Conservation (phyloP, 2,329 filamentous ascomycete genomes). For the Fusarium kyushuense region DNA sequence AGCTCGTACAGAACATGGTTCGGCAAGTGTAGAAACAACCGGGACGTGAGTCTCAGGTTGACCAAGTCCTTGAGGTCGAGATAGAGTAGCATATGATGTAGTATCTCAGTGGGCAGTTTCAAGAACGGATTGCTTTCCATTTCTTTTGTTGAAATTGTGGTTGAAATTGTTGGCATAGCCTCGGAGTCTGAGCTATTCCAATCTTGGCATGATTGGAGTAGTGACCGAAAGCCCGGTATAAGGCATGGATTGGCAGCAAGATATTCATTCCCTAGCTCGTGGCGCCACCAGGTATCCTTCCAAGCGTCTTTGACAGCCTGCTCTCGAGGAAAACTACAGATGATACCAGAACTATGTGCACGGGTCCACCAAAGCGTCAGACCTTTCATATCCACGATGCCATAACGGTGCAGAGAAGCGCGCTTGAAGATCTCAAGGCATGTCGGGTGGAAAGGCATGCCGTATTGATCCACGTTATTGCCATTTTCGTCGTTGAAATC, state of each 20-base stretch:
- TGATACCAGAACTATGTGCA: not conserved
- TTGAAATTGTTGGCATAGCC: too few species aligned
- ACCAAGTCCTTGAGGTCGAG: conserved; percentile 27
- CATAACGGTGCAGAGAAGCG: conserved; percentile 32
- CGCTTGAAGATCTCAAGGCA: conserved; percentile 50
- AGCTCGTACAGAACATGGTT: conserved; percentile 13
- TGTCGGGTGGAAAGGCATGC: conserved; percentile 48
- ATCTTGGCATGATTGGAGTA: conserved; percentile 4
- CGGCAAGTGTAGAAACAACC: conserved; percentile 19
- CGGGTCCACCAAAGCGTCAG: conserved; percentile 33
- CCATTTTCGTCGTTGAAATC: not conserved
- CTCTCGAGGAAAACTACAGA: conserved; percentile 18
- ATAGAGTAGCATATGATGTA: conserved; percentile 13
- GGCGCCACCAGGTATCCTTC: conserved; percentile 25
- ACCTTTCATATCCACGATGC: conserved; percentile 35
- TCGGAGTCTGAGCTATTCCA: rapidly evolving
- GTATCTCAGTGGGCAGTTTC: conserved; percentile 26
- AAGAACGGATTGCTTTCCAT: conserved; percentile 9
- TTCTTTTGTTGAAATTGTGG: rapidly evolving
- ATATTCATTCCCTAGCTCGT: conserved; percentile 27
- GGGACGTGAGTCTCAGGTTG: conserved; percentile 18
- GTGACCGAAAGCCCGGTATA: conserved; percentile 13
- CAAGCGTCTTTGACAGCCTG: not conserved
- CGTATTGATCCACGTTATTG: not conserved
- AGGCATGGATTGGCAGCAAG: conserved; percentile 42